A percentile compares a stretch with the other conserved stretches of the same genome.
phyloP scores from a whole-genome alignment of 257 asterid genomes.

The Solanum rostratum region DNA sequence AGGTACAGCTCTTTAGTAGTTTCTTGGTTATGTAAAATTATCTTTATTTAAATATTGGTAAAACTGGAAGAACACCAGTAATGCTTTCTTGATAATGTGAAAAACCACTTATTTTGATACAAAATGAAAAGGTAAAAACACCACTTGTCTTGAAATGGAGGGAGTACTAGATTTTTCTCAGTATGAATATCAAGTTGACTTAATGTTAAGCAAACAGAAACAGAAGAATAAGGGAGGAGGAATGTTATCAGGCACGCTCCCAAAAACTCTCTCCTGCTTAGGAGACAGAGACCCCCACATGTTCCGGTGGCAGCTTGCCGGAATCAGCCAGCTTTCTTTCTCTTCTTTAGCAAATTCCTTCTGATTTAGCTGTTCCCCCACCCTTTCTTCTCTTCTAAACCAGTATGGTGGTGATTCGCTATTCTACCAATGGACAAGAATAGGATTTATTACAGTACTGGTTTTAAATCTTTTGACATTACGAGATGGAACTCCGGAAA shows the following conservation, averaged over 20 bases:
- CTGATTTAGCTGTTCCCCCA: not conserved
- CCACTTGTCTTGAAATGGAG: not conserved
- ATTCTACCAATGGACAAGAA: not conserved
- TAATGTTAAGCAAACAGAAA: not conserved
- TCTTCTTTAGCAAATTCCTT: not conserved
- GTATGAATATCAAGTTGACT: not conserved
- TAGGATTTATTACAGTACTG: not conserved
- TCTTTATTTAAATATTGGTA: not conserved
- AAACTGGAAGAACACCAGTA: not conserved
- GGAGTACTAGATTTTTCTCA: not conserved
- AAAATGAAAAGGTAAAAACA: not conserved
- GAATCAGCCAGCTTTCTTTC: not conserved
- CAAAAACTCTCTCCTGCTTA: not conserved
- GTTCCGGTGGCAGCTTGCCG: not conserved
- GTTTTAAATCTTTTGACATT: not conserved
- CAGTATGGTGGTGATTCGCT: not conserved
- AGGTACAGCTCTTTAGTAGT: not conserved
- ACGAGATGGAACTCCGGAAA: not conserved
- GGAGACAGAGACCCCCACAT: not conserved
- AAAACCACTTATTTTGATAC: not conserved
- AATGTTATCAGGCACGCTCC: not conserved
- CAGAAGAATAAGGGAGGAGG: not conserved
- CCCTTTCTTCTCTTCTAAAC: not conserved
- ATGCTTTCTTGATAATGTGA: not conserved
- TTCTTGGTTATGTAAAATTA: not conserved